These are phyloP conservation scores for Apophysomyces ossiformis DNA, from an alignment of 371 early-diverging fungal species.

Conservation along the genomic window DNA sequence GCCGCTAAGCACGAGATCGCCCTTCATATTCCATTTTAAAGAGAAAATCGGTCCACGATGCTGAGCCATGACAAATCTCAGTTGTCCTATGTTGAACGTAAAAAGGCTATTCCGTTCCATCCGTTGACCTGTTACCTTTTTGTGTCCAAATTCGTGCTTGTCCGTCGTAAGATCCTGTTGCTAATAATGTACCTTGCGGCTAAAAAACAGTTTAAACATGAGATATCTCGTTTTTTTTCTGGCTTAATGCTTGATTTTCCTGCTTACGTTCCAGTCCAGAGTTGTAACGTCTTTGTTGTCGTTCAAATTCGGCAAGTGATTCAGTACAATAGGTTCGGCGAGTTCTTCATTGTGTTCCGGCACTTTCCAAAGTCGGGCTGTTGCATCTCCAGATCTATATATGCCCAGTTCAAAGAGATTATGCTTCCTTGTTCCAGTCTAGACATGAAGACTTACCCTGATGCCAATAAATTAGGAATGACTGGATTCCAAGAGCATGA, in stretches of 20 bases:
- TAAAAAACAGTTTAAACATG: constrained; percentile 26
- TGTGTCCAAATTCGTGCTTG: constrained; percentile 86
- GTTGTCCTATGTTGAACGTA: constrained; percentile 55
- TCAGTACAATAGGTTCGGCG: constrained; percentile 59
- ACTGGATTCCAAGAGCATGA: constrained; percentile 90
- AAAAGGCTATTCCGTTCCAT: background rate
- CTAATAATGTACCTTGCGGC: constrained; percentile 82
- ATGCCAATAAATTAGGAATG: constrained; percentile 70
- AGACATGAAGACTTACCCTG: constrained; percentile 63
- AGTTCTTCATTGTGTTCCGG: constrained; percentile 36
- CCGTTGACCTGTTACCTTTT: constrained; percentile 31
- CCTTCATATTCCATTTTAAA: constrained; percentile 85
- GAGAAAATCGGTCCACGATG: constrained; percentile 88
- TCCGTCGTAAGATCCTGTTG: constrained; percentile 94
- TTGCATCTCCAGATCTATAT: constrained; percentile 82
- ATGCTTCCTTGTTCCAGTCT: background rate
- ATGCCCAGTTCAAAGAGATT: constrained; percentile 10
- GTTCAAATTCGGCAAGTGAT: constrained; percentile 58
- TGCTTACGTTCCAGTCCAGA: constrained; percentile 90
- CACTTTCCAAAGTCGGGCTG: constrained; percentile 84
- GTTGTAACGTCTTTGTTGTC: constrained; percentile 78
- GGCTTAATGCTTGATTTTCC: background rate
- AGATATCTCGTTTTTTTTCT: background rate
- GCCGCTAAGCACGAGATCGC: constrained; percentile 80
- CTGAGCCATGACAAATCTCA: constrained; percentile 68